Percentiles rank a stretch among this genome's conserved stretches.
Evolutionary conservation across 805 yeast genomes (phyloP).

Genomic region (Candida andamanensis): DNA sequence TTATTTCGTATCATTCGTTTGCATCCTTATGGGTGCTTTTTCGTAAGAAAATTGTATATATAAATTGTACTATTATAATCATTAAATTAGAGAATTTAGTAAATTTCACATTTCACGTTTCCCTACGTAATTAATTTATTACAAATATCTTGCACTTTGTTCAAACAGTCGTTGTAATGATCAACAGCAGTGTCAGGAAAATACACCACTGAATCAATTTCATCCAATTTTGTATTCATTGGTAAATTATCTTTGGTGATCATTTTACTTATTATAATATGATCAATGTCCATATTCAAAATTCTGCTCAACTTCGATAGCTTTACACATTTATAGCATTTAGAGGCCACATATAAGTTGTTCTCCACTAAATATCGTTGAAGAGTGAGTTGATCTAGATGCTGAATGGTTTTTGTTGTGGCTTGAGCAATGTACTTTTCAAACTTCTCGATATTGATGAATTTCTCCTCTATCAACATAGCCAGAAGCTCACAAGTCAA

Average conservation of each 20-base stretch:
- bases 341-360: constrained; percentile 26
- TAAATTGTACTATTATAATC: constrained; percentile 2
- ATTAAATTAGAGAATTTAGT: neutral
- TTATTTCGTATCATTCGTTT: constrained; percentile 2
- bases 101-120: too few species aligned
- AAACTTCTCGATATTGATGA: constrained; percentile 14
- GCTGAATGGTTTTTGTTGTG: constrained; percentile 5
- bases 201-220: constrained; percentile 18
- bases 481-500: constrained; percentile 4
- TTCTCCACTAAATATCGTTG: constrained; percentile 23
- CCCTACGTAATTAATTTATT: constrained; percentile 1
- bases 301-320: constrained; percentile 15
- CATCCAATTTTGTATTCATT: constrained; percentile 28
- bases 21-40: too few species aligned
- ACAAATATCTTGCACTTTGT: constrained; percentile 4
- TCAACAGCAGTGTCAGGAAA: constrained; percentile 11
- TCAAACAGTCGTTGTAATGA: constrained; percentile 1
- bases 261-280: constrained; percentile 28
- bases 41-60: constrained; percentile 2
- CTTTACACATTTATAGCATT: constrained; percentile 24
- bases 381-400: constrained; percentile 11
- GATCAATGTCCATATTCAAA: constrained; percentile 15
- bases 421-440: constrained; percentile 8
- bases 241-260: constrained; percentile 29
- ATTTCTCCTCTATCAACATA: constrained; percentile 8